Conservation (phyloP, 768 basidiomycete species). For the Russula sp. region DNA sequence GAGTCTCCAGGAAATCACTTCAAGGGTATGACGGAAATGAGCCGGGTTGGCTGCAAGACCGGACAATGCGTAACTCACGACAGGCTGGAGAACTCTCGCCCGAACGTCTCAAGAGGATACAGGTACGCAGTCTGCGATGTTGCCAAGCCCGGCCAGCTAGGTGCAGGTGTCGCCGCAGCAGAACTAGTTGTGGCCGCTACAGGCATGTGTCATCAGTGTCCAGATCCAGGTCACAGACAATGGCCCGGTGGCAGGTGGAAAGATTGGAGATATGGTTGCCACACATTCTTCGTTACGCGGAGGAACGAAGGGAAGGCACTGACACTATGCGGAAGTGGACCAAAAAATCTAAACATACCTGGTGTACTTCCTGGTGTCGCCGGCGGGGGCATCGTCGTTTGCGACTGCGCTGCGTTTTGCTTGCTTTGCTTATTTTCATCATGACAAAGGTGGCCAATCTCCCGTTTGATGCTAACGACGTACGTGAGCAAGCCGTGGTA, state of each 20-base stretch:
- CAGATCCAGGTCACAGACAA: neutral
- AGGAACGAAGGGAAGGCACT: neutral
- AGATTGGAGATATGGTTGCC: neutral
- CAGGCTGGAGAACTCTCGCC: conserved; percentile 77
- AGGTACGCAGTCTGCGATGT: conserved; percentile 44
- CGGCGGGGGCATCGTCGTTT: conserved; percentile 23
- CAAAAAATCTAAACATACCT: conserved; percentile 1
- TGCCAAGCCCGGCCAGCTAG: conserved; percentile 48
- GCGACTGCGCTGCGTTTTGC: conserved; percentile 34
- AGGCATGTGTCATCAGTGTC: conserved; percentile 8
- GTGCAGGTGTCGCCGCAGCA: conserved; percentile 28
- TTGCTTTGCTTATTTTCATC: conserved; percentile 59
- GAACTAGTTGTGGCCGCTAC: conserved; percentile 18
- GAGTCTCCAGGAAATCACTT: conserved; percentile 83
- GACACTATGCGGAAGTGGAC: neutral
- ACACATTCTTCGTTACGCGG: neutral
- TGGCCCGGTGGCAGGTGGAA: neutral
- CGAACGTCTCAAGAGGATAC: conserved; percentile 66
- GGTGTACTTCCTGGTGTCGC: neutral
- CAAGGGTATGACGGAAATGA: neutral
- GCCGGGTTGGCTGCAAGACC: neutral
- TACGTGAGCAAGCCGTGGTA: conserved; percentile 9
- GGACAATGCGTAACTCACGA: conserved; percentile 41
- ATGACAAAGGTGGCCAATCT: conserved; percentile 91
- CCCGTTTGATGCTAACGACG: conserved; percentile 75